phyloP scores from a whole-genome alignment of 2,329 filamentous ascomycete species.

The Alternaria viburni region DNA sequence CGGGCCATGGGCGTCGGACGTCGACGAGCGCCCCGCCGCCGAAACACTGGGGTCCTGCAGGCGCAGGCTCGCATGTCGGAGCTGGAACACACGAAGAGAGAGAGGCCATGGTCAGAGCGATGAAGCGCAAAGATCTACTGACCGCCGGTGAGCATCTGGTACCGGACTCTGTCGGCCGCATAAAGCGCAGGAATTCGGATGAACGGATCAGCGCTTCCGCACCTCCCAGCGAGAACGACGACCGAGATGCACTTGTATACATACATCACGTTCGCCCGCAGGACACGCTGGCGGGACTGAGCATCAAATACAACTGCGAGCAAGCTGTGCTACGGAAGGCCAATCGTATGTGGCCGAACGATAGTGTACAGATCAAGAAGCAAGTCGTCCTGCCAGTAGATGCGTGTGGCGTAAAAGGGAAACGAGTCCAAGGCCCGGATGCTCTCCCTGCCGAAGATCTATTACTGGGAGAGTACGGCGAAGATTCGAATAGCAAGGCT shows the following conservation, averaged over 20 bases:
- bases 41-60: slow-evolving; percentile 57
- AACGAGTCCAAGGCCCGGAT: slow-evolving; percentile 54
- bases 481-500: slow-evolving; percentile 23
- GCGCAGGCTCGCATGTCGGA: slow-evolving; percentile 49
- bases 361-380: slow-evolving; percentile 84
- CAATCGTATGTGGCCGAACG: slow-evolving; percentile 94
- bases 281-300: slow-evolving; percentile 90
- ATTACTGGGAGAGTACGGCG: slow-evolving; percentile 39
- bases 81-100: slow-evolving; percentile 55
- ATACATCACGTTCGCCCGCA: slow-evolving; percentile 81
- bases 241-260: slow-evolving; percentile 83
- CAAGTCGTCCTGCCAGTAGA: slow-evolving; percentile 86
- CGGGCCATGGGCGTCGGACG: slow-evolving; percentile 35
- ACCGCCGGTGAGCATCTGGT: slow-evolving; percentile 50
- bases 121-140: slow-evolving; percentile 58
- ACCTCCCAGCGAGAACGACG: slow-evolving; percentile 63
- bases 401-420: slow-evolving; percentile 82
- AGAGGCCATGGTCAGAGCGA: slow-evolving; percentile 54
- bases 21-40: slow-evolving; percentile 49
- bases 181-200: slow-evolving; percentile 73
- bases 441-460: slow-evolving; percentile 49
- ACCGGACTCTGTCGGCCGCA: slow-evolving; percentile 54
- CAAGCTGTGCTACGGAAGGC: slow-evolving; percentile 82
- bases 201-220: slow-evolving; percentile 59
- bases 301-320: slow-evolving; percentile 87